Evolutionary conservation across 2,329 filamentous ascomycete species (phyloP).

Genomic region (Salinomyces thailandicus): DNA sequence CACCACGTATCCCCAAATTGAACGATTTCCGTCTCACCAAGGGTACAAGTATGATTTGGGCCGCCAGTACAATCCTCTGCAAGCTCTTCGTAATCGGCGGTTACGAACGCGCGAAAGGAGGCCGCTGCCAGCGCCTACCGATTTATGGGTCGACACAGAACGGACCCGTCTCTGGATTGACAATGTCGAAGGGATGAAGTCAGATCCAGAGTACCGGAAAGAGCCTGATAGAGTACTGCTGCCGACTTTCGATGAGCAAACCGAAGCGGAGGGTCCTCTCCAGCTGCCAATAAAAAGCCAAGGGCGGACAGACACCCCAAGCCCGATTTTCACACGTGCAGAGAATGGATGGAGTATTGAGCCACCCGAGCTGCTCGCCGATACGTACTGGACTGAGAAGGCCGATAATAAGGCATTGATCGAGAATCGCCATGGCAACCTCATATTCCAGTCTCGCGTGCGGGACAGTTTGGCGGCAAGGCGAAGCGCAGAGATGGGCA

Average conservation of each 20-base stretch:
- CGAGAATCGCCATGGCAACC: slow-evolving; percentile 66
- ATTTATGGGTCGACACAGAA: slow-evolving; percentile 66
- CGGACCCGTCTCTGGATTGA: slow-evolving; percentile 70
- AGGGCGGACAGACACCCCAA: slow-evolving; percentile 31
- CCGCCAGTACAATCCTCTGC: slow-evolving; percentile 78
- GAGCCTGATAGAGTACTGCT: slow-evolving; percentile 24
- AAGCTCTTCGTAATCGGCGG: slow-evolving; percentile 84
- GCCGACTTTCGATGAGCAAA: slow-evolving; percentile 21
- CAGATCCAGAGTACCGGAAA: slow-evolving; percentile 26
- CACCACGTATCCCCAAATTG: slow-evolving; percentile 29
- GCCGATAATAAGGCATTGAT: slow-evolving; percentile 68
- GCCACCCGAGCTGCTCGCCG: slow-evolving; percentile 77
- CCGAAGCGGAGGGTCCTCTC: slow-evolving; percentile 6
- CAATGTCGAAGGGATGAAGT: slow-evolving; percentile 45
- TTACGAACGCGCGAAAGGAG: slow-evolving; percentile 68
- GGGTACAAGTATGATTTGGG: slow-evolving; percentile 40
- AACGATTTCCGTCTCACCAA: slow-evolving; percentile 28
- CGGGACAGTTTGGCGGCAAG: slow-evolving; percentile 16
- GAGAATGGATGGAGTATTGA: slow-evolving; percentile 77
- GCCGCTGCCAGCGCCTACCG: slow-evolving; percentile 59
- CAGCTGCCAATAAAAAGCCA: slow-evolving; percentile 14
- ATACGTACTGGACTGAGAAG: slow-evolving; percentile 83
- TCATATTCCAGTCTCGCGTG: slow-evolving; percentile 48
- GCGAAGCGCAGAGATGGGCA: slow-evolving; percentile 12
- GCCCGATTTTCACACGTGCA: slow-evolving; percentile 55